phyloP scores from a whole-genome alignment of 345 rosid genomes.

The Abelmoschus esculentus region DNA sequence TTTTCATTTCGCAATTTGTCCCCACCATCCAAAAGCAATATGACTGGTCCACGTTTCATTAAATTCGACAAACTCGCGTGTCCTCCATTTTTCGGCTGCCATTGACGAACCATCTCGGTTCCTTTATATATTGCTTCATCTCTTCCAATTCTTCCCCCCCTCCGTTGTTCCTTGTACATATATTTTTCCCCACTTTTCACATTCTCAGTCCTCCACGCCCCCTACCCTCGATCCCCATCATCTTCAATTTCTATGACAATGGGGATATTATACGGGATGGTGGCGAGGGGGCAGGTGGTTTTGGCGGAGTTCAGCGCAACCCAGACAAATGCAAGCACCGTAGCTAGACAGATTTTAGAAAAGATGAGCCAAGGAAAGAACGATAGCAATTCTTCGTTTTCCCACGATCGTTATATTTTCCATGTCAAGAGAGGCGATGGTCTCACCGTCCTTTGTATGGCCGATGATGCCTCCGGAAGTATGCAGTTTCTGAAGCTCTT shows the following conservation, averaged over 20 bases:
- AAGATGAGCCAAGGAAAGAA: slow-evolving; percentile 21
- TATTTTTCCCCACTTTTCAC: too few species aligned
- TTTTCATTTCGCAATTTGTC: neutral
- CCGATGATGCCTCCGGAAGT: slow-evolving; percentile 34
- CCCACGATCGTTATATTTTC: slow-evolving; percentile 39
- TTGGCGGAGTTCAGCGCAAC: slow-evolving; percentile 39
- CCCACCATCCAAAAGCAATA: neutral
- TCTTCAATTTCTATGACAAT: slow-evolving; percentile 1
- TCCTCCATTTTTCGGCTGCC: neutral
- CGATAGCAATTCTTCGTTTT: slow-evolving; percentile 31
- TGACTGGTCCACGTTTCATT: neutral
- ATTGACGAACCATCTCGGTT: neutral
- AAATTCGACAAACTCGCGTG: neutral
- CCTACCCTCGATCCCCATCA: neutral
- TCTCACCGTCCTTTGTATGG: slow-evolving; percentile 48
- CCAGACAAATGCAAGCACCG: slow-evolving; percentile 28
- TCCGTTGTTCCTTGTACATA: neutral
- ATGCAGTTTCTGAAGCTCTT: neutral
- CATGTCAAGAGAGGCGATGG: slow-evolving; percentile 42
- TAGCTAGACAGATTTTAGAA: slow-evolving; percentile 36
- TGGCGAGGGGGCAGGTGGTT: slow-evolving; percentile 42
- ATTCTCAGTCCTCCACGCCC: neutral
- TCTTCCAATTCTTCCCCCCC: neutral
- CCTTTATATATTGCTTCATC: too few species aligned
- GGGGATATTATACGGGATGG: slow-evolving; percentile 48